Evolutionary conservation across 2,329 filamentous ascomycete genomes (phyloP).

Genomic region (Fusarium nodosum): DNA sequence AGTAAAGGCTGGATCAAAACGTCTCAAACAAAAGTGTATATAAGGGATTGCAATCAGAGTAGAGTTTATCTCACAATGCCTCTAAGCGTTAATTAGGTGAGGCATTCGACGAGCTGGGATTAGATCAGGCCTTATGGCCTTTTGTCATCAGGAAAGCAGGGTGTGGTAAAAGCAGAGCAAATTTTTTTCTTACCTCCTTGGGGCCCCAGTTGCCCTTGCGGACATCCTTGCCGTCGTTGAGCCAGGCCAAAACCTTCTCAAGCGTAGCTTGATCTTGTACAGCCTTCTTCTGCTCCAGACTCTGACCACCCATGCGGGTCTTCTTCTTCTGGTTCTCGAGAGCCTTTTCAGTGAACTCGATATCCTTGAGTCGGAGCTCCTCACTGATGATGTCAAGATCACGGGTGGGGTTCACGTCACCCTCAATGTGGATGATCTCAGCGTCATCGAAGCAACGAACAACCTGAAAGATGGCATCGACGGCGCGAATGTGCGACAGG

Average conservation of each 20-base stretch:
- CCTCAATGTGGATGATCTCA: conserved; percentile 99
- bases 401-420: conserved; percentile 94
- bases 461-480: conserved; percentile 98
- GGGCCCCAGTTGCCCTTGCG: conserved; percentile 89
- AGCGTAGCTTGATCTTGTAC: conserved; percentile 94
- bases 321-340: conserved; percentile 93
- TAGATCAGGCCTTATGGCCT: conserved; percentile 91
- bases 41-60: conserved; percentile 69
- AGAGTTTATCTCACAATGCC: conserved; percentile 86
- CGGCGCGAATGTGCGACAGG: conserved; percentile 97
- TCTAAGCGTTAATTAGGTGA: conserved; percentile 80
- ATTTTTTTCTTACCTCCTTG: conserved; percentile 84
- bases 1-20: conserved; percentile 38
- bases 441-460: conserved; percentile 98
- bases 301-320: conserved; percentile 93
- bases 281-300: conserved; percentile 97
- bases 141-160: conserved; percentile 90
- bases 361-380: conserved; percentile 97
- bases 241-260: conserved; percentile 85
- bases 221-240: conserved; percentile 92
- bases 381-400: conserved; percentile 98
- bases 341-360: conserved; percentile 97
- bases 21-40: conserved; percentile 13
- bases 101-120: conserved; percentile 99
- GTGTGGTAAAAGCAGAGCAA: conserved; percentile 24